These are phyloP conservation scores for Pseudopyricularia cyperi DNA, from an alignment of 2,329 filamentous ascomycete species.

Conservation along the genomic window DNA sequence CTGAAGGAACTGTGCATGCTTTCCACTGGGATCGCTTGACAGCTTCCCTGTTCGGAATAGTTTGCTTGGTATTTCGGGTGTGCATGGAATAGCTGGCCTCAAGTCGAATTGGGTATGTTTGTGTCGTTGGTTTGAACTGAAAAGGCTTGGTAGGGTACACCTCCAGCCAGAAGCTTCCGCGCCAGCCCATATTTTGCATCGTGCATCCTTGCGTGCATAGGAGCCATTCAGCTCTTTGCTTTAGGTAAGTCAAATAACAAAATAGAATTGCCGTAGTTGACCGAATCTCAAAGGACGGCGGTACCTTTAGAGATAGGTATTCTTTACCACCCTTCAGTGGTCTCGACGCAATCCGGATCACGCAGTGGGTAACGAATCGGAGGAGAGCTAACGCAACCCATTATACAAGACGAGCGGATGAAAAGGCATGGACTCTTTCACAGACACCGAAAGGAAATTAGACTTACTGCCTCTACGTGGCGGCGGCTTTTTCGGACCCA, in stretches of 20 bases:
- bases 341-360: no score
- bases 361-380: no score
- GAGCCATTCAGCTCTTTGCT: no score
- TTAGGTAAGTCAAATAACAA: no score
- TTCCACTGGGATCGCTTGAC: neutral
- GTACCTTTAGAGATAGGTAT: no score
- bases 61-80: neutral
- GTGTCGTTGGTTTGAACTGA: neutral
- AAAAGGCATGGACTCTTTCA: neutral
- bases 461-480: constrained; percentile 34
- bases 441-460: neutral
- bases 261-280: no score
- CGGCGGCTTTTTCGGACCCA: constrained; percentile 49
- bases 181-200: neutral
- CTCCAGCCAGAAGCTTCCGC: neutral
- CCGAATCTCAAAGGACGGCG: no score
- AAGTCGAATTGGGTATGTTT: neutral
- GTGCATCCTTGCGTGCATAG: no score
- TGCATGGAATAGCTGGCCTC: neutral
- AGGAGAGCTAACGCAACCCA: no score
- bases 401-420: no score
- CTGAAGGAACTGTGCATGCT: neutral
- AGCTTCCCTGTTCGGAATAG: neutral
- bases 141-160: no score
- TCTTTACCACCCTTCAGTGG: no score